phyloP scores from a whole-genome alignment of 169 alveolate species.

The Besnoitia besnoiti region DNA sequence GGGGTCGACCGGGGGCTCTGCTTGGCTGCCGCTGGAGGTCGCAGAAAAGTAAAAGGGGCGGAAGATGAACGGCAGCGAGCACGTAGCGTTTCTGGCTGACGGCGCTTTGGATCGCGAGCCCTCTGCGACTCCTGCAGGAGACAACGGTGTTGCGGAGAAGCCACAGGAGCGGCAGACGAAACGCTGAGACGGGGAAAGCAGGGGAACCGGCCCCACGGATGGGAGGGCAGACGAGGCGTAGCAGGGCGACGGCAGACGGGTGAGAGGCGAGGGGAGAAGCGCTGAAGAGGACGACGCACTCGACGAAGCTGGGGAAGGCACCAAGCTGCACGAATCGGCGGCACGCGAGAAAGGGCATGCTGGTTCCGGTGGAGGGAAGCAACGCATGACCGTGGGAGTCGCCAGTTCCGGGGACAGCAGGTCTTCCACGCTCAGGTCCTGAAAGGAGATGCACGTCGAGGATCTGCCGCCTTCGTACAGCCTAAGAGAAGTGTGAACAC shows the following conservation, averaged over 20 bases:
- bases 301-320: no score
- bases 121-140: no score
- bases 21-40: no score
- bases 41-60: no score
- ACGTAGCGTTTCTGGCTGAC: no score
- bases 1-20: no score
- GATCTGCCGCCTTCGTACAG: not conserved
- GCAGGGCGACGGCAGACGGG: slow-evolving; percentile 3
- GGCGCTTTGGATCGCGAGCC: no score
- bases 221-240: slow-evolving; percentile 13
- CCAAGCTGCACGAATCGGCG: no score
- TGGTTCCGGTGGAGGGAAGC: not conserved
- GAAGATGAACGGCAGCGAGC: no score
- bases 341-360: not conserved
- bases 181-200: no score
- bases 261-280: not conserved
- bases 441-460: not conserved
- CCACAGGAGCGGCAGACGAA: no score
- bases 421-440: slow-evolving; percentile 23
- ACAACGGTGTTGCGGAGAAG: no score
- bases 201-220: not conserved
- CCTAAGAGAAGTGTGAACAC: not conserved
- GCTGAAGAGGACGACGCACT: not conserved
- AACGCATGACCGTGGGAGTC: not conserved
- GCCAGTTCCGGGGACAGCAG: not conserved